These are phyloP conservation scores for Aspergillus homomorphus DNA, from an alignment of 495 filamentous ascomycete species.

Conservation along the genomic window DNA sequence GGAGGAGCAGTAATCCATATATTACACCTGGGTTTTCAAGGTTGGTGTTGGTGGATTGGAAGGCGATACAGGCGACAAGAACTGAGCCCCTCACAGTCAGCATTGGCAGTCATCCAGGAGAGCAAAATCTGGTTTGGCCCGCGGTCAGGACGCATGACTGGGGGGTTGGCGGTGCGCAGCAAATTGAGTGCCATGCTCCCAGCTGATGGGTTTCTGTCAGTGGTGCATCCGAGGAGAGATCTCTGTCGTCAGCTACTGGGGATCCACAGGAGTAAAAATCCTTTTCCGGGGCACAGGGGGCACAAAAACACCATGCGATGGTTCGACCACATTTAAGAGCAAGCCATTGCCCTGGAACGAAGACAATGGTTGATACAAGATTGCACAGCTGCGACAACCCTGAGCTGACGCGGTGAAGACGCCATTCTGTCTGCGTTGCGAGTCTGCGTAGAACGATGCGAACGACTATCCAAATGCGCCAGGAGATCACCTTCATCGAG, in stretches of 20 bases:
- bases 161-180: not conserved
- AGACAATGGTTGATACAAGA: not conserved
- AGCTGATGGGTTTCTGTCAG: not conserved
- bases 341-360: not conserved
- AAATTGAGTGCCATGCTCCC: not conserved
- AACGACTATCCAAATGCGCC: not conserved
- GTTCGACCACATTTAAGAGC: constrained; percentile 3
- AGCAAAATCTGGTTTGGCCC: not conserved
- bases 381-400: too few species aligned
- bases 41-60: not conserved
- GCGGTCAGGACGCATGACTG: not conserved
- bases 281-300: constrained; percentile 1
- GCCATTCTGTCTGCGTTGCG: not conserved
- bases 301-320: not conserved
- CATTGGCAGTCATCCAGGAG: not conserved
- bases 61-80: not conserved
- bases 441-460: not conserved
- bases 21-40: not conserved
- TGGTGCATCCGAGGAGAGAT: not conserved
- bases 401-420: too few species aligned
- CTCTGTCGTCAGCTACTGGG: not conserved
- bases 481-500: not conserved
- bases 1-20: not conserved
- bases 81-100: not conserved
- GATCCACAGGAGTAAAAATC: constrained; percentile 5